Percentiles rank a stretch among this genome's conserved stretches.
Evolutionary conservation across 2,329 filamentous ascomycete species (phyloP).

Genomic region (Calycina herbarum): DNA sequence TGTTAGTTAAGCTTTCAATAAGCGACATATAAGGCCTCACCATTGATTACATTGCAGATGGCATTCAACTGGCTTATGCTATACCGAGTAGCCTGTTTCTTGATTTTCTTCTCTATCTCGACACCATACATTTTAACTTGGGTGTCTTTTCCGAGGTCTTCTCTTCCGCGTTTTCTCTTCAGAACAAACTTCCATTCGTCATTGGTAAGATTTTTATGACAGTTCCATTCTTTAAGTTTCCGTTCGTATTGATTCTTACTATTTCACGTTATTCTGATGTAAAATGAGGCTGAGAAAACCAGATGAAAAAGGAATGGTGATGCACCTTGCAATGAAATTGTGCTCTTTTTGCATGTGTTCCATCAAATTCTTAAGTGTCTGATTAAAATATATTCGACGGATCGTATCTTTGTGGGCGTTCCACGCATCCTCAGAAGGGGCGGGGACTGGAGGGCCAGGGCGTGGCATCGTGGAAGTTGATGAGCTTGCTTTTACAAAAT

Average conservation of each 20-base stretch:
- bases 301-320: neutral
- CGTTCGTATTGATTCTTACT: neutral
- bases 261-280: neutral
- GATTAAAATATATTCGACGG: neutral
- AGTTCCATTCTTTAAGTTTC: neutral
- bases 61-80: neutral
- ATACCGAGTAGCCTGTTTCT: neutral
- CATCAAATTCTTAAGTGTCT: neutral
- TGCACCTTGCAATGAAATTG: neutral
- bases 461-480: neutral
- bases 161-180: neutral
- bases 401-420: neutral
- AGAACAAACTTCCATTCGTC: neutral
- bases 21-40: neutral
- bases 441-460: neutral
- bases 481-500: neutral
- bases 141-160: neutral
- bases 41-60: too few relatives aligned
- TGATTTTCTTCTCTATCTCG: neutral
- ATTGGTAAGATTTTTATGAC: neutral
- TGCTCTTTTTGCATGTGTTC: neutral
- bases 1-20: neutral
- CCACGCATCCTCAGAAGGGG: neutral
- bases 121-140: neutral
- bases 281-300: neutral